Evolutionary conservation across 164 flowering plant genomes (phyloP).

Genomic region (Vitis vinifera): DNA sequence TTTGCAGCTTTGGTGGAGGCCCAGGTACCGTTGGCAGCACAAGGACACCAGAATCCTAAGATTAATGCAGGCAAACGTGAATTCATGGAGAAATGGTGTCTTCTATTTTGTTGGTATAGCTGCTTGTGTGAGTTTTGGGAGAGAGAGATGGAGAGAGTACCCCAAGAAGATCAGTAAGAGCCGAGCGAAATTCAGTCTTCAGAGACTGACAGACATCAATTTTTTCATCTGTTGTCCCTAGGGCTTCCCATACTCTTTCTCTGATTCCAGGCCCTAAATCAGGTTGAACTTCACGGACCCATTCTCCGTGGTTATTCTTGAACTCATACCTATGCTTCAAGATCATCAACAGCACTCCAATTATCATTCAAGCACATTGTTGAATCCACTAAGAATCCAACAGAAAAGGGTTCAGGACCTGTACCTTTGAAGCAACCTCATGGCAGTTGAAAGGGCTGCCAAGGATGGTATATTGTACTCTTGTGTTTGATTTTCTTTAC

Average conservation of each 20-base stretch:
- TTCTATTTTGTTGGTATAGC: no score
- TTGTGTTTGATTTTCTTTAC: slow-evolving; percentile 22
- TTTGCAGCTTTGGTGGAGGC: slow-evolving; percentile 76
- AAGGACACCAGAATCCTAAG: slow-evolving; percentile 70
- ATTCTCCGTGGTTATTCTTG: slow-evolving; percentile 86
- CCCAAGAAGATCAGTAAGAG: slow-evolving; percentile 69
- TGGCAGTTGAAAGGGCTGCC: slow-evolving; percentile 73
- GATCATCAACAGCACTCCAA: not conserved
- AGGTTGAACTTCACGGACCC: slow-evolving; percentile 72
- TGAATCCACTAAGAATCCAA: not conserved
- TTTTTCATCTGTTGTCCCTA: slow-evolving; percentile 49
- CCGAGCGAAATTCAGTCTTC: slow-evolving; percentile 55
- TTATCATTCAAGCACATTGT: not conserved
- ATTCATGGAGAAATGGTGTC: no score
- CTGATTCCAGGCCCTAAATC: slow-evolving; percentile 75
- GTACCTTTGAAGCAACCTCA: slow-evolving; percentile 65
- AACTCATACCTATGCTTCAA: slow-evolving; percentile 69
- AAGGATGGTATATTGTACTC: slow-evolving; percentile 62
- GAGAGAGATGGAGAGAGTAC: slow-evolving; percentile 33
- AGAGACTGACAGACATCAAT: slow-evolving; percentile 44
- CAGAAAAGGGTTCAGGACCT: not conserved
- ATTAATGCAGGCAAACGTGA: not conserved
- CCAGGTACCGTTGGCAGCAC: slow-evolving; percentile 89
- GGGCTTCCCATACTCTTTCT: slow-evolving; percentile 79
- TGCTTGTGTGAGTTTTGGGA: no score